Evolutionary conservation across 768 basidiomycete genomes (phyloP).

Genomic region (Suillus bovinus): DNA sequence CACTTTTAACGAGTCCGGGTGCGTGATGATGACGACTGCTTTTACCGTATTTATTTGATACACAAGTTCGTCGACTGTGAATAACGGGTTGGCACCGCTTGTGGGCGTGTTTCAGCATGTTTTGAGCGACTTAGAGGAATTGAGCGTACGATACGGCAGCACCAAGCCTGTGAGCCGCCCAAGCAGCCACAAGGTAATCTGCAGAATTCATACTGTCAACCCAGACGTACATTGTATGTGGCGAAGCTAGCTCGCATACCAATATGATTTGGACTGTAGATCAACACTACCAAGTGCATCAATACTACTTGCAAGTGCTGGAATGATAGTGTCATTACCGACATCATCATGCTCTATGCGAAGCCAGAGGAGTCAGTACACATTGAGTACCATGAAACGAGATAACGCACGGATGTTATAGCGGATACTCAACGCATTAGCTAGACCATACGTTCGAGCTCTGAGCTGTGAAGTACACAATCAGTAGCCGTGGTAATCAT

Average conservation of each 20-base stretch:
- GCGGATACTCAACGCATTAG: conserved; percentile 37
- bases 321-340: conserved; percentile 28
- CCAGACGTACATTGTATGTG: background rate
- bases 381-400: background rate
- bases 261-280: conserved; percentile 69
- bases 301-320: background rate
- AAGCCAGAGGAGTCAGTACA: conserved; percentile 1
- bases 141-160: conserved; percentile 55
- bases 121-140: background rate
- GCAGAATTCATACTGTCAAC: background rate
- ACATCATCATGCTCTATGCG: conserved; percentile 39
- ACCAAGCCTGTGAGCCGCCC: conserved; percentile 57
- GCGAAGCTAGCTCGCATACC: conserved; percentile 37
- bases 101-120: conserved; percentile 4
- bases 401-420: conserved; percentile 35
- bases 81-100: conserved; percentile 66
- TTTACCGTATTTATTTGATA: conserved; percentile 54
- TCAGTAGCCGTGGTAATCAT: background rate
- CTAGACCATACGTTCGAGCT: conserved; percentile 36
- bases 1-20: conserved; percentile 43
- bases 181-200: conserved; percentile 58
- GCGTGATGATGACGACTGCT: conserved; percentile 48
- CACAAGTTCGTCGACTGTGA: conserved; percentile 54
- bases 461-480: conserved; percentile 30
- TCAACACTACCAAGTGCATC: conserved; percentile 43